These are phyloP conservation scores for Noccaea caerulescens DNA, from an alignment of 345 rosid species.

Conservation along the genomic window DNA sequence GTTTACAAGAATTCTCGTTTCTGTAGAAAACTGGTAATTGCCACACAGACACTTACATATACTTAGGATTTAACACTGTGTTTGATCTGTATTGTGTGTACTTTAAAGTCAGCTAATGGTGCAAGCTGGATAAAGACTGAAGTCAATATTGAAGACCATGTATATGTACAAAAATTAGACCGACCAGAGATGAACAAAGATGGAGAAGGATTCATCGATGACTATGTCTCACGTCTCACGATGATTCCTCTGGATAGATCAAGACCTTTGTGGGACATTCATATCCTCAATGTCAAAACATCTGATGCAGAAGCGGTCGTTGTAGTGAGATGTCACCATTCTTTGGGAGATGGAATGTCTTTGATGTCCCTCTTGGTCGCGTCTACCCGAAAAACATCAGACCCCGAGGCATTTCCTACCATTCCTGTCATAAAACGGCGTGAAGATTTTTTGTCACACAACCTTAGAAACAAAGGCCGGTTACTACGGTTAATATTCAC, in stretches of 20 bases:
- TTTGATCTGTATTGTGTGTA: too few relatives aligned
- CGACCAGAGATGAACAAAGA: constrained; percentile 30
- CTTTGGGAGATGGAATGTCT: constrained; percentile 54
- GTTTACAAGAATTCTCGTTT: too few relatives aligned
- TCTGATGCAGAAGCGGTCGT: constrained; percentile 55
- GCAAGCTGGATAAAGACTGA: constrained; percentile 53
- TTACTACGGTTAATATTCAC: too few relatives aligned
- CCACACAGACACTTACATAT: too few relatives aligned
- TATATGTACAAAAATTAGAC: constrained; percentile 48
- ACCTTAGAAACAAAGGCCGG: too few relatives aligned
- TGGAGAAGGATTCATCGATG: constrained; percentile 40
- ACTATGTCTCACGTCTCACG: constrained; percentile 36
- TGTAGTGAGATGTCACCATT: constrained; percentile 54
- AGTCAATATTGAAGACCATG: constrained; percentile 62
- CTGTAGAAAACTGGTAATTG: too few relatives aligned
- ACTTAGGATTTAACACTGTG: too few relatives aligned
- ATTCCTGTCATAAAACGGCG: constrained; percentile 46
- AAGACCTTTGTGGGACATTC: constrained; percentile 73
- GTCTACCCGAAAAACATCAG: constrained; percentile 48
- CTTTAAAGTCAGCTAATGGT: too few relatives aligned
- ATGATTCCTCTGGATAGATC: constrained; percentile 53
- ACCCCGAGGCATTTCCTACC: constrained; percentile 53
- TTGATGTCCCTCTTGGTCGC: constrained; percentile 58
- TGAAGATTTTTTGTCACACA: background rate
- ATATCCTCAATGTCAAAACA: constrained; percentile 64